Base-by-base conservation (phyloP, 1,139 yeast species). In the Suhomyces chickasaworum region DNA sequence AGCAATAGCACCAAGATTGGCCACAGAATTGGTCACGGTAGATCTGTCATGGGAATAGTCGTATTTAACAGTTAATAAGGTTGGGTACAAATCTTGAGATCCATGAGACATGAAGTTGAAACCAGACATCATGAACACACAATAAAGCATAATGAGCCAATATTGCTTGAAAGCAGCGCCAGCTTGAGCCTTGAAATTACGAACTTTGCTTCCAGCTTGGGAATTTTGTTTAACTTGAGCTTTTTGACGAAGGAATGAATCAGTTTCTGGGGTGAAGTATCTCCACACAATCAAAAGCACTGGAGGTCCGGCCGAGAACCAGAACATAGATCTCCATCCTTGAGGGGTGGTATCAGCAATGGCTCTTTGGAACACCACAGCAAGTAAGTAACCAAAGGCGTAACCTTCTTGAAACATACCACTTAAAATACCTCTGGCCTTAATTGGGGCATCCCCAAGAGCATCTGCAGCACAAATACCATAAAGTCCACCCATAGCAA, bases 11-110 rank as follows among this genome's bases (percentile, higher is more conserved):
- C 91, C 91, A 18, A 85, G 57, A 59, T 84, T 85, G 31, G 89
- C 88, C 21, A 84, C 86, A 43, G 80, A 71, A 66, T 83, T 84
- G 30, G 87, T 82, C 25, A 83, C 88, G 0, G 90, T 83, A 16
- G 82, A 71, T 44, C 80, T 73, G 59, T 83, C 71, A 0, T 56
- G 48, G 16, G 80, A 67, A 59, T 71, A 84, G 7, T 65, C 66
- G 42, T 80, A 76, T 63, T 84, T 86, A 35, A 68, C 70, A 10
- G 77, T 72, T 47, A 85, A 68, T 59, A 82, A 64, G 5, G 90
- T 83, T 46, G 90, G 89, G 61, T 80, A 84, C 60, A 84, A 66
- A 65, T 85, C 91, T 62, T 85, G 89, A 17, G 88, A 82, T 6
- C 89, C 89, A 55, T 84, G 90, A 7, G 88, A 80, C 76, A 78